phyloP scores from a whole-genome alignment of 768 basidiomycete species.

The Boletus eberwhitei region DNA sequence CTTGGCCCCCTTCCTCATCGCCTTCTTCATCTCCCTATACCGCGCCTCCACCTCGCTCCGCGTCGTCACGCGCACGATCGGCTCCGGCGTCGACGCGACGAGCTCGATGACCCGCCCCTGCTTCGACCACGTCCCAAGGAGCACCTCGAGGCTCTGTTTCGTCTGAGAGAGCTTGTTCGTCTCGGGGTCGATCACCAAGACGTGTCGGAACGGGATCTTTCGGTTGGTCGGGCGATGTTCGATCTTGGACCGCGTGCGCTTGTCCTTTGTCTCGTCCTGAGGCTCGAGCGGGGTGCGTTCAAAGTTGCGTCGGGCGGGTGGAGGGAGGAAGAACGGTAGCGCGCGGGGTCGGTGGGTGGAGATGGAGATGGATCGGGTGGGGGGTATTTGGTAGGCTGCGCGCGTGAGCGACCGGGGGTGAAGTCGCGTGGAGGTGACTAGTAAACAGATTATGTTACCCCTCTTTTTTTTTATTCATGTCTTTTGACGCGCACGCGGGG shows the following conservation, averaged over 20 bases:
- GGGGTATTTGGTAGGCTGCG: not conserved
- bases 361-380: constrained; percentile 8
- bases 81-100: constrained; percentile 43
- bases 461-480: too few relatives aligned
- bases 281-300: not conserved
- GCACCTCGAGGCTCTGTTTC: constrained; percentile 30
- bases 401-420: constrained; percentile 5
- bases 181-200: constrained; percentile 48
- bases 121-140: constrained; percentile 42
- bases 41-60: constrained; percentile 41
- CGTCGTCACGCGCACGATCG: constrained; percentile 60
- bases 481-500: not conserved
- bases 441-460: not conserved
- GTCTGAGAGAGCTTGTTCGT: constrained; percentile 39
- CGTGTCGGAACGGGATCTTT: constrained; percentile 40
- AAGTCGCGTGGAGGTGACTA: not conserved
- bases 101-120: constrained; percentile 46
- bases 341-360: not conserved
- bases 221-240: constrained; percentile 29
- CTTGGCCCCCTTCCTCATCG: constrained; percentile 30
- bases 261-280: not conserved
- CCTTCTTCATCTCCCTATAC: constrained; percentile 35
- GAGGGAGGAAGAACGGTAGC: not conserved
- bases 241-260: not conserved
- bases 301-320: constrained; percentile 13